Base-by-base conservation (phyloP, 495 filamentous ascomycete species). In the Aspergillus heteromorphus region DNA sequence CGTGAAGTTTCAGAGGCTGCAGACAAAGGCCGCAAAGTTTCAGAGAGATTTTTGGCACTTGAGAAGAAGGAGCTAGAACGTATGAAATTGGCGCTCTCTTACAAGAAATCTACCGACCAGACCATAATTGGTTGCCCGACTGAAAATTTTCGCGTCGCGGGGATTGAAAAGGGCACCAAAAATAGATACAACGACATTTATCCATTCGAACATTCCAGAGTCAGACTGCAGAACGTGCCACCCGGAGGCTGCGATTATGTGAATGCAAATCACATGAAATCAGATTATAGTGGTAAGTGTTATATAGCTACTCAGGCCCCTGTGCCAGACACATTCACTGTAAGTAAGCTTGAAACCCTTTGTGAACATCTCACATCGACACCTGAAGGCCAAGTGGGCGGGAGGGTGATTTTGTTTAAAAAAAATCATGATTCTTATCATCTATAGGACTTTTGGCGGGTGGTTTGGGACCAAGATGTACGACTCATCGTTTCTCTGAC, bases 111-210 rank as follows among this genome's bases (percentile, higher is more conserved):
- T 25, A 81, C 80, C 51, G 78, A 79, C 27, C 75, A 78, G 31
- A 67, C 67, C 31, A 47, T 58, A 8, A 51, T 38, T 11, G 25
- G 34, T 7, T 6, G 40, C 4, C 49, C 52, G 1, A 27, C 73
- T 9, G 61, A 65, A 34, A 73, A 62, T 54, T 77, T 78, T 51
- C 81, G 70, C 56, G 82, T 98, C 49, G 93, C 91, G 2, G 93
- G 93, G 4, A 88, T 98, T 51, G 93, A 98, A 64, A 91, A 96
- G 63, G 93, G 93, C 27, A 81, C 78, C 2, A 97, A 97, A 71
- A 98, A 98, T 63, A 79, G 93, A 17, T 98, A 98, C 68, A 97
- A 96, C 69, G 93, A 96, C 61, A 97, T 97, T 38, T 88, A 95
- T 71, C 93, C 93, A 5, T 98, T 95, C 63, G 93, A 98, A 65